Percentiles rank a stretch among this genome's conserved stretches.
These are phyloP conservation scores for Coprinopsis cinerea DNA, from an alignment of 768 basidiomycete genomes.

Conservation along the genomic window DNA sequence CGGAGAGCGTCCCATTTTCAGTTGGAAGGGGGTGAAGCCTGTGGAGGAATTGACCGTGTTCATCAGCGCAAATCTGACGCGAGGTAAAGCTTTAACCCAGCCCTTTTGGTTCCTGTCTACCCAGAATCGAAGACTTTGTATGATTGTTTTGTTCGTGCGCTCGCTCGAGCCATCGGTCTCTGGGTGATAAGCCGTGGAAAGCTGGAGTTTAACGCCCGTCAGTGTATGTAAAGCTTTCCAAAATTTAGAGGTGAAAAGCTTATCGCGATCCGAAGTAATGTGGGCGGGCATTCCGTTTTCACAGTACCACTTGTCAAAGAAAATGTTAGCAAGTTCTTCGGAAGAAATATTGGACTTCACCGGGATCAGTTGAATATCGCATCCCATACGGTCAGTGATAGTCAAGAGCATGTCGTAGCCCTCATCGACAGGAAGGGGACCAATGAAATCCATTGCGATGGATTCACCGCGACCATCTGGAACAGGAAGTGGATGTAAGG, in stretches of 20 bases:
- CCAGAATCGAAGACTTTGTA: constrained; percentile 22
- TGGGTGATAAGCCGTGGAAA: constrained; percentile 34
- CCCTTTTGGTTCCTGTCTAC: constrained; percentile 25
- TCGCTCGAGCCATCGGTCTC: constrained; percentile 34
- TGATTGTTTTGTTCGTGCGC: constrained; percentile 27
- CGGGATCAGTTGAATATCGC: constrained; percentile 11
- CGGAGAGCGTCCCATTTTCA: constrained; percentile 19
- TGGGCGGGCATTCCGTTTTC: constrained; percentile 24
- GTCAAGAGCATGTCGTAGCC: constrained; percentile 19
- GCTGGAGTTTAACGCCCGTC: constrained; percentile 23
- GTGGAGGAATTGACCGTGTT: constrained; percentile 26
- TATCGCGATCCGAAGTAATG: constrained; percentile 28
- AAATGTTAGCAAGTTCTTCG: constrained; percentile 6
- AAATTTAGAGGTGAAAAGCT: constrained; percentile 19
- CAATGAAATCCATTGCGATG: constrained; percentile 30
- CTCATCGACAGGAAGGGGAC: constrained; percentile 25
- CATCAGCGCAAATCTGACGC: constrained; percentile 28
- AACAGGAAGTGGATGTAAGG: constrained; percentile 24
- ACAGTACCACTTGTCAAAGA: constrained; percentile 23
- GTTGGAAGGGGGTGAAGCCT: constrained; percentile 27
- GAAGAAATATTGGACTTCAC: constrained; percentile 1
- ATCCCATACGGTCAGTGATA: constrained; percentile 6
- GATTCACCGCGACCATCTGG: constrained; percentile 17
- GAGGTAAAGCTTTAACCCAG: constrained; percentile 26
- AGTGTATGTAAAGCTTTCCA: constrained; percentile 25